These are phyloP conservation scores for Coprinellus aureogranulatus DNA, from an alignment of 768 basidiomycete species.

Conservation along the genomic window DNA sequence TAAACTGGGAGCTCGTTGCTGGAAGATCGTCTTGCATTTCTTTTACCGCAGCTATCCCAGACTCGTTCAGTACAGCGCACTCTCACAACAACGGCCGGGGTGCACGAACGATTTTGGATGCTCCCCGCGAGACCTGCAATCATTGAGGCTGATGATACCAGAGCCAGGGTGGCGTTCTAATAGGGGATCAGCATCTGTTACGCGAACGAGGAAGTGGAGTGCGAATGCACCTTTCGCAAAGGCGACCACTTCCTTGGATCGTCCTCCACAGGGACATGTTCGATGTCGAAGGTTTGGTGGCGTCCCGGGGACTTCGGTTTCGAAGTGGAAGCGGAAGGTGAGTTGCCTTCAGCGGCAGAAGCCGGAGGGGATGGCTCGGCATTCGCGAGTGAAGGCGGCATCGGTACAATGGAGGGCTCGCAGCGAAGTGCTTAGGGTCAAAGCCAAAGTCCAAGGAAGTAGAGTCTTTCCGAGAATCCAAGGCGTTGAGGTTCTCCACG, in stretches of 20 bases:
- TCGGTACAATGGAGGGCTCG: no score
- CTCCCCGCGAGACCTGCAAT: constrained; percentile 57
- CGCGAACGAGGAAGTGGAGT: no score
- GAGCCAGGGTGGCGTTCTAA: constrained; percentile 44
- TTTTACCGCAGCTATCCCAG: constrained; percentile 63
- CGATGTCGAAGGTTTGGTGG: constrained; percentile 36
- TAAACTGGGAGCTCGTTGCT: constrained; percentile 60
- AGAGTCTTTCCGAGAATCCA: no score
- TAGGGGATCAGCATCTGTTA: no score
- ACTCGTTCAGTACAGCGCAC: no score
- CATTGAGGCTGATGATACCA: constrained; percentile 55
- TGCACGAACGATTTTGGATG: constrained; percentile 60
- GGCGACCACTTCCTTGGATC: constrained; percentile 63
- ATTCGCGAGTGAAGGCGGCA: no score
- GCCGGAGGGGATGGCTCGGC: no score
- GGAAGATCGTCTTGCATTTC: constrained; percentile 60
- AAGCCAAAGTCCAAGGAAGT: no score
- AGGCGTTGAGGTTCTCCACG: no score
- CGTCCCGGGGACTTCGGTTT: background rate
- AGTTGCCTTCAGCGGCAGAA: no score
- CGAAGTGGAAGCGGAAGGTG: background rate
- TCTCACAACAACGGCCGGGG: no score
- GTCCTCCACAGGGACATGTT: constrained; percentile 52
- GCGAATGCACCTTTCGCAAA: constrained; percentile 53
- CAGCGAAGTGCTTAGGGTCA: no score